Evolutionary conservation across 2,329 filamentous ascomycete genomes (phyloP).

Genomic region (Fusarium sp.): DNA sequence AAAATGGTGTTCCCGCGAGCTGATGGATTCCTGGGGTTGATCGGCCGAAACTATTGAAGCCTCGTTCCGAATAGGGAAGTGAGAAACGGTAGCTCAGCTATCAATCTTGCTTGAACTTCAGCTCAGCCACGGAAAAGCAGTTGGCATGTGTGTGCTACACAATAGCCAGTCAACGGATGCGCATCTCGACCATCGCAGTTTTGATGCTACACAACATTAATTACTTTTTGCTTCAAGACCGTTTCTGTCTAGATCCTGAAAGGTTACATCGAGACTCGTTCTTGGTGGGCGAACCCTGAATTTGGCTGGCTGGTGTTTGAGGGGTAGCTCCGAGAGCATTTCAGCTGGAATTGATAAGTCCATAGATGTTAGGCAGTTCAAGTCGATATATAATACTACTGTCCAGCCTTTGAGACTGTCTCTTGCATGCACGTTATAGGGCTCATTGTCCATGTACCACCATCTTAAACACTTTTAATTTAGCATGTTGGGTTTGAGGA

Average conservation of each 20-base stretch:
- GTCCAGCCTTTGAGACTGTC: background rate
- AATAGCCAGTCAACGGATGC: background rate
- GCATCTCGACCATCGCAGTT: background rate
- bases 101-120: slow-evolving; percentile 3
- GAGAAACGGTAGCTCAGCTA: slow-evolving; percentile 3
- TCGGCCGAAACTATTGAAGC: slow-evolving; percentile 22
- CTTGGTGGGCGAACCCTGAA: background rate
- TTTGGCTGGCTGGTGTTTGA: slow-evolving; percentile 6
- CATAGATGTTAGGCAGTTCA: background rate
- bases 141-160: slow-evolving; percentile 2
- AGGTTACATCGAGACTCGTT: background rate
- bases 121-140: slow-evolving; percentile 13
- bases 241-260: background rate
- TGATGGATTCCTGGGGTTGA: slow-evolving; percentile 22
- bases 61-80: slow-evolving; percentile 5
- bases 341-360: background rate
- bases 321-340: slow-evolving; percentile 13
- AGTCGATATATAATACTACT: slow-evolving; percentile 21
- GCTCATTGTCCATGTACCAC: slow-evolving; percentile 3
- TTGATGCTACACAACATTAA: slow-evolving; percentile 1
- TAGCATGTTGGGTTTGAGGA: slow-evolving; percentile 41
- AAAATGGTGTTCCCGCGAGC: background rate
- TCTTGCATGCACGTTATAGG: background rate
- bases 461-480: background rate
- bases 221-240: slow-evolving; percentile 14